Base-by-base conservation (phyloP, 1,139 yeast genomes). In the Geotrichum citri-aurantii region DNA sequence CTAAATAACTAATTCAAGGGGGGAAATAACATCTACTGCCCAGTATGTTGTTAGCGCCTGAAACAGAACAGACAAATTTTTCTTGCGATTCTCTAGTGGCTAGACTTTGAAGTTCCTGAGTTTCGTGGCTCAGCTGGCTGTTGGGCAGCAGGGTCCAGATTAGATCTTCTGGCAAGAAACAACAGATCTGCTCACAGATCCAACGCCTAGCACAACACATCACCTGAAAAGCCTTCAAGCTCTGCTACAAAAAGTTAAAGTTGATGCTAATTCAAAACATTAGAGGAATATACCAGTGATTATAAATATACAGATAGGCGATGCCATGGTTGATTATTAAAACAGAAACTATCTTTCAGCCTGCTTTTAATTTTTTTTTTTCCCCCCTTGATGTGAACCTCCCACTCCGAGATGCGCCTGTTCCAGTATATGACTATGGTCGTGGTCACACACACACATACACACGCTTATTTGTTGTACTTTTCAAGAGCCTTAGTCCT, bases 151-250 rank as follows among this genome's bases (percentile, higher is more conserved):
- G 37, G 37, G 37, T 31, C 37, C 37, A 31, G 37, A 31, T 31
- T n/a, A 11, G 37, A 31, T 31, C n/a, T 31, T 8, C n/a, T n/a
- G n/a, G n/a, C n/a, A n/a, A n/a, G n/a, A n/a, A n/a, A n/a, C n/a
- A n/a, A n/a, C n/a, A n/a, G n/a, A n/a, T n/a, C n/a, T n/a, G n/a
- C 37, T 12, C 37, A 31, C 3, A 31, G n/a, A 31, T 3, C 14
- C 37, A 31, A 31, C 37, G 14, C 14, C 37, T n/a, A n/a, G 37
- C n/a, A 31, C n/a, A 31, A 12, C 37, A 31, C 1, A 14, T 31
- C 95, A n/a, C n/a, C n/a, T 60, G 88, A 88, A 71, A 88, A 92
- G 69, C 97, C 96, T 66, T 82, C 89, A 66, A 86, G 95, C 37
- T 12, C 37, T 12, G 37, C 37, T 12, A 12, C n/a, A 5, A n/a